Evolutionary conservation across 73 alveolate genomes (phyloP), one percentile per base, ranked within the genome.

Genomic region (Paraurostyla sp.): DNA sequence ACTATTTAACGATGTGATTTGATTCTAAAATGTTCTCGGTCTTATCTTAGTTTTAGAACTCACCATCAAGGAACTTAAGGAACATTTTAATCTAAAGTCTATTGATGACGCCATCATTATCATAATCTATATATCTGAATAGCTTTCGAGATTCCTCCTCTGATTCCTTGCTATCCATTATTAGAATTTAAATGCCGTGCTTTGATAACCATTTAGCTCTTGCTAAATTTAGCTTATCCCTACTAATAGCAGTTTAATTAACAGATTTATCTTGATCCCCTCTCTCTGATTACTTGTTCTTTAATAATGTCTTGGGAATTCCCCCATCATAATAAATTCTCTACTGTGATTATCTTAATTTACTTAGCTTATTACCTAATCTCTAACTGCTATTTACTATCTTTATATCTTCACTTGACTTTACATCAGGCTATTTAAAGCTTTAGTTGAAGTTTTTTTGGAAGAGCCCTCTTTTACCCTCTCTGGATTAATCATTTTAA

Each of bases 81-180:
- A 65, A 65, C 32, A 65, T 16, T 40, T 30, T 32, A 38, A 65
- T 65, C 41, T 65, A 65, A 11, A 3, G 20, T 22, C 23, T 65
- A 22, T 36, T 16, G 1, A 65, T 40, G 3, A 65, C 82, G 1
- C 82, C 82, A 38, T 65, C 82, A 40, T 65, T 65, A 65, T 38
- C 25, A 65, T 36, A 65, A 40, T 65, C 82, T 13, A 65, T 65
- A 22, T 65, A 65, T 65, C 82, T 33, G 25, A 65, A 65, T 65
- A 65, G 25, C 25, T 65, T 65, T 36, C 82, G 27, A 23, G 54
- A 22, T 65, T 65, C 82, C 7, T 65, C 82, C 25, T 65, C 82
- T 22, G 82, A 65, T 40, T 65, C 82, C 25, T 65, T 65, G 25
- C 82, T 65, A 20, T 65, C 82, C 58, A 65, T 38, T 6, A 65